A percentile compares a stretch with the other conserved stretches of the same genome.
These are phyloP conservation scores for Fusarium equiseti DNA, from an alignment of 2,329 filamentous ascomycete species.

Conservation along the genomic window DNA sequence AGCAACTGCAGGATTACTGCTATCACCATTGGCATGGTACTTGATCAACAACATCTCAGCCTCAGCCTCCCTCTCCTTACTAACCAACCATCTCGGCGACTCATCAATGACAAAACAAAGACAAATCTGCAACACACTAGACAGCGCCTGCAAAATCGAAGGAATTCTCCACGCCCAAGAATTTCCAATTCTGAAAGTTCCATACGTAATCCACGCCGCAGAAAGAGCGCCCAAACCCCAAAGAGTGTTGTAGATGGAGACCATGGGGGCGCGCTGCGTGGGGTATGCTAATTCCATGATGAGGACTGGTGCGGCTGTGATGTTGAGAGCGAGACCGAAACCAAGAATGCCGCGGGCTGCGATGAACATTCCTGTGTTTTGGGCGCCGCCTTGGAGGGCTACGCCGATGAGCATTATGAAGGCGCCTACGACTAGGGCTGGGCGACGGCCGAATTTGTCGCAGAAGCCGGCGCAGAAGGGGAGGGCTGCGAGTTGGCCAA, in stretches of 20 bases:
- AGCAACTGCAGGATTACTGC: constrained; percentile 7
- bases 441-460: constrained; percentile 11
- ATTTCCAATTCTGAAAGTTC: constrained; percentile 17
- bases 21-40: constrained; percentile 21
- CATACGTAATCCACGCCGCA: constrained; percentile 19
- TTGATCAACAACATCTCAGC: constrained; percentile 9
- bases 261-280: constrained; percentile 21
- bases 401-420: constrained; percentile 21
- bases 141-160: constrained; percentile 10
- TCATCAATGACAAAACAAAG: constrained; percentile 14
- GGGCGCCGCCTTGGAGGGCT: constrained; percentile 17
- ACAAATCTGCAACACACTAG: constrained; percentile 4
- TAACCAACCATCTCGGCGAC: constrained; percentile 15
- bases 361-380: constrained; percentile 21
- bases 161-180: constrained; percentile 20
- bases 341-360: constrained; percentile 18
- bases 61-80: constrained; percentile 12
- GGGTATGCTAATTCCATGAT: constrained; percentile 25
- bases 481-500: constrained; percentile 17
- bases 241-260: constrained; percentile 24
- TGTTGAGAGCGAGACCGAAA: constrained; percentile 13
- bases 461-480: constrained; percentile 23
- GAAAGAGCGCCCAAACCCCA: constrained; percentile 19
- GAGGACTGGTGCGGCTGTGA: constrained; percentile 13
- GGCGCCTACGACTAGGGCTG: constrained; percentile 2